Percentiles rank a stretch among this genome's conserved stretches.
Conservation (phyloP, 352 stramenopile genomes). For the Aphanomyces invadans region DNA sequence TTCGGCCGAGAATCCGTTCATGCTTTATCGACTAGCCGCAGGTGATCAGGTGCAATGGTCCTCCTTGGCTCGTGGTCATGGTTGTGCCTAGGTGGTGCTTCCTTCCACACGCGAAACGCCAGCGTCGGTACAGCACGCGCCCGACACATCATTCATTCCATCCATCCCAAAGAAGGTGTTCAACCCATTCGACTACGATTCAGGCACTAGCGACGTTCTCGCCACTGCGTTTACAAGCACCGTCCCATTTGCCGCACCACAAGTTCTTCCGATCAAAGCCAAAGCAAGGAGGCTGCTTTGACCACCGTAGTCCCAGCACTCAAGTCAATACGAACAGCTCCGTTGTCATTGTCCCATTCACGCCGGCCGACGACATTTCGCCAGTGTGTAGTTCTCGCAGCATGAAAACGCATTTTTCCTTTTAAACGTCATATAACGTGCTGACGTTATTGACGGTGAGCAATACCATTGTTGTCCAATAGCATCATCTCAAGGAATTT, state of each 20-base stretch:
- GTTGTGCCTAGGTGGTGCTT: neutral
- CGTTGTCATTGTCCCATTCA: neutral
- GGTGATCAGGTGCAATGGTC: constrained; percentile 11
- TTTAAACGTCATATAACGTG: no score
- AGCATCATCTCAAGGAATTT: no score
- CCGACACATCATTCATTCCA: neutral
- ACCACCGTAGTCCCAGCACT: no score
- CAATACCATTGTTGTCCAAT: no score
- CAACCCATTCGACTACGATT: constrained; percentile 13
- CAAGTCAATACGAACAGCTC: neutral
- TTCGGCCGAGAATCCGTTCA: neutral
- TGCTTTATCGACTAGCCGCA: neutral
- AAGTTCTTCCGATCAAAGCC: neutral
- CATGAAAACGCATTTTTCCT: no score
- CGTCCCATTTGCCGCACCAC: neutral
- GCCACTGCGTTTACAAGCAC: neutral
- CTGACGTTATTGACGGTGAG: no score
- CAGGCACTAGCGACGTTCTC: neutral
- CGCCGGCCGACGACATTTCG: neutral
- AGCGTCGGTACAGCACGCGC: neutral
- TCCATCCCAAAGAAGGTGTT: neutral
- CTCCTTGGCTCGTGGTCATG: neutral
- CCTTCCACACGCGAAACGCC: neutral
- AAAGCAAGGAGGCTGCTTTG: neutral
- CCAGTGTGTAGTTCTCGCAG: neutral